Evolutionary conservation across 805 yeast genomes (phyloP).

Genomic region (Yamadazyma sp.): DNA sequence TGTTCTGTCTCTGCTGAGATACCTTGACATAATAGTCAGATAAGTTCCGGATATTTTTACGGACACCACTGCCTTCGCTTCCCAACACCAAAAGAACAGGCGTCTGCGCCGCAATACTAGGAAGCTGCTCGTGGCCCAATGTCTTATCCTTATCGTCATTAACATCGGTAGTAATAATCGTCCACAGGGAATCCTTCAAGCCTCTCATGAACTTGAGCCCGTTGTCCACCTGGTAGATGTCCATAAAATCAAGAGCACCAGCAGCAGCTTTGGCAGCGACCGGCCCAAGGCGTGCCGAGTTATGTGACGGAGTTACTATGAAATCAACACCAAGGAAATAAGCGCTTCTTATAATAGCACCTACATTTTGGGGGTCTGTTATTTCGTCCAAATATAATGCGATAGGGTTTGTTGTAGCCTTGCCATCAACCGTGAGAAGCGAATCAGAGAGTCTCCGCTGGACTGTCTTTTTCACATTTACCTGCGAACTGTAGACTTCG

Average conservation of each 20-base stretch:
- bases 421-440: no score
- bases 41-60: conserved; percentile 60
- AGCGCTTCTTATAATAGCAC: conserved; percentile 79
- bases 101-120: conserved; percentile 38
- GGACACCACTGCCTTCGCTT: conserved; percentile 80
- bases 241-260: conserved; percentile 78
- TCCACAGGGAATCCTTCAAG: conserved; percentile 64
- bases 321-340: conserved; percentile 83
- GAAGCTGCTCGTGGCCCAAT: conserved; percentile 44
- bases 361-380: conserved; percentile 85
- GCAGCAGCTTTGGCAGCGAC: conserved; percentile 78
- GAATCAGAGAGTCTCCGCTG: conserved; percentile 17
- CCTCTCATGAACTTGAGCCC: conserved; percentile 63
- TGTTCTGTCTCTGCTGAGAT: conserved; percentile 31
- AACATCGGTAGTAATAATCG: conserved; percentile 60
- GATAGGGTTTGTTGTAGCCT: no score
- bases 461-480: conserved; percentile 15
- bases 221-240: conserved; percentile 55
- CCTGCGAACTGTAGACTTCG: conserved; percentile 9
- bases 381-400: conserved; percentile 78
- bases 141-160: conserved; percentile 31
- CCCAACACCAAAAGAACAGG: conserved; percentile 80
- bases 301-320: conserved; percentile 63
- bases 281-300: conserved; percentile 75
- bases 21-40: conserved; percentile 54